Percentiles rank a stretch among this genome's conserved stretches.
Evolutionary conservation across 176 grass and related monocot species (phyloP).

Genomic region (Oryza glumipatula): DNA sequence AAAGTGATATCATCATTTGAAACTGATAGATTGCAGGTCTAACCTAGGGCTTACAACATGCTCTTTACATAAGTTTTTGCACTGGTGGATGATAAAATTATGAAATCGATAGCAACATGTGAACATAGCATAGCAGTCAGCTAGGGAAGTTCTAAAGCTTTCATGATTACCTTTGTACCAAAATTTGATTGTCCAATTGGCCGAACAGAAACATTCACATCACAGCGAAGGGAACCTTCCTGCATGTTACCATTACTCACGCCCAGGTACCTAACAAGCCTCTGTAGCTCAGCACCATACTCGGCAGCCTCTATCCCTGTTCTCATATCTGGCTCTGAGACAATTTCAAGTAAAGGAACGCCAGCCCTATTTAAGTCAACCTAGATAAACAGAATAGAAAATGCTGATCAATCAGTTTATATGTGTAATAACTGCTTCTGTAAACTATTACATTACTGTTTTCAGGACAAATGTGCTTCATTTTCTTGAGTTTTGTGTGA

Average conservation of each 20-base stretch:
- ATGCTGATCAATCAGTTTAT: slow-evolving; percentile 18
- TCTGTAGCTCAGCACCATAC: slow-evolving; percentile 83
- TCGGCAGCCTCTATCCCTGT: slow-evolving; percentile 81
- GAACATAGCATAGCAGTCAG: not conserved
- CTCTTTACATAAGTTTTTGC: slow-evolving; percentile 7
- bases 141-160: slow-evolving; percentile 2
- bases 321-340: slow-evolving; percentile 89
- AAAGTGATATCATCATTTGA: not conserved
- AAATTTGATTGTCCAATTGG: slow-evolving; percentile 78
- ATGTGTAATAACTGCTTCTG: not conserved
- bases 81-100: not conserved
- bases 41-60: not conserved
- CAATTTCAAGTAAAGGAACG: slow-evolving; percentile 91
- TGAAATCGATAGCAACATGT: not conserved
- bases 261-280: slow-evolving; percentile 84
- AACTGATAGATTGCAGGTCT: slow-evolving; percentile 9
- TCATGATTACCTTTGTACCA: slow-evolving; percentile 78
- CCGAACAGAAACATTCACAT: slow-evolving; percentile 88
- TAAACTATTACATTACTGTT: slow-evolving; percentile 1
- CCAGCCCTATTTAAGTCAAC: slow-evolving; percentile 93
- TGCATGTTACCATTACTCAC: slow-evolving; percentile 99
- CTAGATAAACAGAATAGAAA: slow-evolving; percentile 47
- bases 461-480: slow-evolving; percentile 7
- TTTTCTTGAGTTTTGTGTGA: slow-evolving; percentile 20
- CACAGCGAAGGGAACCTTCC: slow-evolving; percentile 96